Evolutionary conservation across 2,329 filamentous ascomycete genomes (phyloP), one percentile per base, ranked within the genome.

Genomic region (Ascochyta clinopodiicola): DNA sequence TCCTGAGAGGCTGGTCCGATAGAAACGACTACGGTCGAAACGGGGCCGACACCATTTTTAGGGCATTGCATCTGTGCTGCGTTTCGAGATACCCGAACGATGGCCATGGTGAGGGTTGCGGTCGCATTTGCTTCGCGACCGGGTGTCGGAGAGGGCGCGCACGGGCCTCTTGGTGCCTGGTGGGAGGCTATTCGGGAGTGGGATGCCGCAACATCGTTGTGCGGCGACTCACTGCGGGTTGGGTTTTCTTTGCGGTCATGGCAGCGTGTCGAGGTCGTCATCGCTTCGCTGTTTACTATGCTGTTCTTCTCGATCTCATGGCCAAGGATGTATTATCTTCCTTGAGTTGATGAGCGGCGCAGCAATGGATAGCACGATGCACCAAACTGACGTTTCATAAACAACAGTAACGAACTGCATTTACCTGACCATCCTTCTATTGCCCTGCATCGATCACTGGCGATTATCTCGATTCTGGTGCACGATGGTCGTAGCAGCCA

Each of bases 11-110:
- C 62, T 61, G 47, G 31, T 44, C 63, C 64, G 63, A 50, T 49
- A 32, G 56, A 59, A 59, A 55, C 60, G 37, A 54, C 57, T 54
- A 48, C 63, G 59, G 64, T 57, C 38, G 49, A 47, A 49, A 67
- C 64, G 65, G 65, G 60, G 68, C 68, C 71, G 71, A 55, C 50
- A 49, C 58, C 56, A 56, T 60, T 59, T 50, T 56, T 53, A 56
- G 62, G 52, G 34, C 38, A 56, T 60, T 46, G 34, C 61, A 56
- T 65, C 49, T 51, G 52, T 51, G 58, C 60, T 65, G 45, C 45
- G 58, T 66, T 57, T 61, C 59, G 48, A 59, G 44, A 37, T 45
- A 27, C 35, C 46, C 50, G 46, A 37, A 51, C 42, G 29, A 45
- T n/a, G 21, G 6, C 38, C 31, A 45, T 50, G 43, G 42, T 56